A percentile compares a stretch with the other conserved stretches of the same genome.
These are phyloP conservation scores for Coemansia sp. DNA, from an alignment of 192 early-diverging fungal species.

Conservation along the genomic window DNA sequence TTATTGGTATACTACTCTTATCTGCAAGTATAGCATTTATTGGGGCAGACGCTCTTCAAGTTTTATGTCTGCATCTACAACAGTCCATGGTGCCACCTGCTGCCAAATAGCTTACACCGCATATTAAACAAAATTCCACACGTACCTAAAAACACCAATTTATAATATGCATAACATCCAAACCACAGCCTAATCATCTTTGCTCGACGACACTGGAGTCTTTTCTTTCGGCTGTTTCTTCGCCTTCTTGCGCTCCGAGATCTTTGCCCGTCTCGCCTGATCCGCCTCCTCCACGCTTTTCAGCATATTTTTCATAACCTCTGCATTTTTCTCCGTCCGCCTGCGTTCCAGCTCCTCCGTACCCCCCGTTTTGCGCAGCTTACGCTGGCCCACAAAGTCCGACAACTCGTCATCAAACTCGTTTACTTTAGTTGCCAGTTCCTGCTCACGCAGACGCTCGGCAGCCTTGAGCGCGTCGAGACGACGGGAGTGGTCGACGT, in stretches of 20 bases:
- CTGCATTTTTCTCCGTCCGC: slow-evolving; percentile 66
- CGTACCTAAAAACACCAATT: too few species aligned
- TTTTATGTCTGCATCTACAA: too few species aligned
- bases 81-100: too few species aligned
- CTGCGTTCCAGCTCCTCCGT: slow-evolving; percentile 69
- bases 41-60: too few species aligned
- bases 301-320: slow-evolving; percentile 59
- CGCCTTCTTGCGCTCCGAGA: slow-evolving; percentile 42
- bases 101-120: too few species aligned
- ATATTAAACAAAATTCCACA: too few species aligned
- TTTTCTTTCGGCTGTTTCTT: slow-evolving; percentile 19
- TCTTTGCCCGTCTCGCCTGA: slow-evolving; percentile 38
- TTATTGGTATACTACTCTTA: too few species aligned
- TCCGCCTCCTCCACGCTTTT: slow-evolving; percentile 52
- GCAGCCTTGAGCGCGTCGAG: slow-evolving; percentile 66
- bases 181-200: neutral
- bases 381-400: slow-evolving; percentile 63
- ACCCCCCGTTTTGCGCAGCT: slow-evolving; percentile 75
- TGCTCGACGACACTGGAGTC: neutral
- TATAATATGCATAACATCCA: too few species aligned
- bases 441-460: slow-evolving; percentile 65
- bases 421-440: slow-evolving; percentile 68
- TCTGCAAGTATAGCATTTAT: too few species aligned
- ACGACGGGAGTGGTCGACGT: slow-evolving; percentile 64
- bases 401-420: slow-evolving; percentile 76